Base-by-base conservation (phyloP, 2,329 filamentous ascomycete genomes). In the Pseudopithomyces chartarum region DNA sequence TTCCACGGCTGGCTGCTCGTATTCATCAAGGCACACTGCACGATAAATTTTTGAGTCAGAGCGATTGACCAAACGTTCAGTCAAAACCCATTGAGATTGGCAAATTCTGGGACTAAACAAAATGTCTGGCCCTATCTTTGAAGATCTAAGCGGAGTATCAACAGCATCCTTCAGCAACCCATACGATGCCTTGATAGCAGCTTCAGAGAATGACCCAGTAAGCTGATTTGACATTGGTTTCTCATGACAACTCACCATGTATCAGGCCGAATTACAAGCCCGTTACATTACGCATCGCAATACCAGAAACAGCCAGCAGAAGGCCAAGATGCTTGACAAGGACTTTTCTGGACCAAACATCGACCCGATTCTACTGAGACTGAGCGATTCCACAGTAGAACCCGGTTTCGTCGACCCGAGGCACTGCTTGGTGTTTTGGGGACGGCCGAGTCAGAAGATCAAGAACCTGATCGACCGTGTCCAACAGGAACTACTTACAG, bases 381-480 rank as follows among this genome's bases (percentile, higher is more conserved):
- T 97, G 32, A 84, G 89, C 63, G 82, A 88, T 42, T 84, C 84
- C 1, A 76, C 82, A 1, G 77, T 88, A 34, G 83, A 91, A 60
- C 88, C 87, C 1, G 86, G 85, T 1, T 96, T 90, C 71, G 74
- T 81, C 50, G 94, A 98, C 71, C 84, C 86, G 40, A 82, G 94
- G 39, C 84, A 97, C 68, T 96, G 93, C 71, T 81, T 97, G 11
- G 90, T 92, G 0, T 88, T 97, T 70, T 97, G 92, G 92, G 91
- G 90, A 3, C 83, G 93, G 6, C 94, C 94, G 15, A 90, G 93
- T 0, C 77, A 85, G 44, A 86, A 89, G 63, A 81, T 97, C 17
- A 81, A 89, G 44, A 78, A 83, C 19, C 77, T 98, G 56, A 86
- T 94, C 2, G 76, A 79, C 2, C 82, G 84, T 55, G 78, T 97